These are phyloP conservation scores for Vitis hybrid DNA, from an alignment of 177 flowering plant genomes.

Conservation along the genomic window DNA sequence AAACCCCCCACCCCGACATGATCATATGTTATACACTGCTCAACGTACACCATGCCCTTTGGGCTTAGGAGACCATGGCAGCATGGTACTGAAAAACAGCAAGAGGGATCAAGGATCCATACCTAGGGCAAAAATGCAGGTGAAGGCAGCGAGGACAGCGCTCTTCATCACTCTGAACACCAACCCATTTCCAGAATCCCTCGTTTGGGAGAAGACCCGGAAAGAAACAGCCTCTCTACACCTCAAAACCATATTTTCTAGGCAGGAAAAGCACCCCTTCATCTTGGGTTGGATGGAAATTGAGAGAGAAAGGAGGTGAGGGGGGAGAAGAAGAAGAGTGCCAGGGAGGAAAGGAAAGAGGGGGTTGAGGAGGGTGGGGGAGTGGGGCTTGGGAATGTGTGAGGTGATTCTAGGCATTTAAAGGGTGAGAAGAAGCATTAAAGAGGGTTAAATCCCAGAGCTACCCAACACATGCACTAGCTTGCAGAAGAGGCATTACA, in stretches of 20 bases:
- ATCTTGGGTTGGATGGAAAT: background rate
- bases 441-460: background rate
- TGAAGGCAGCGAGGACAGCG: slow-evolving; percentile 22
- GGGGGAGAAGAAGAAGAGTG: background rate
- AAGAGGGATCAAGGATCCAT: background rate
- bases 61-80: no score
- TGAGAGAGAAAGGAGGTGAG: no score
- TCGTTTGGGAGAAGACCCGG: slow-evolving; percentile 17
- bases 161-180: slow-evolving; percentile 14
- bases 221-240: slow-evolving; percentile 12
- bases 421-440: background rate
- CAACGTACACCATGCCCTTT: background rate
- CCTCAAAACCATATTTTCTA: background rate
- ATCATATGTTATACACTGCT: background rate
- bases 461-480: background rate
- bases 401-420: background rate
- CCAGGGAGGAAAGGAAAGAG: background rate
- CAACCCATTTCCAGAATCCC: slow-evolving; percentile 16
- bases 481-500: background rate
- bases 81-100: background rate
- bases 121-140: slow-evolving; percentile 46
- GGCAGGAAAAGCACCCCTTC: slow-evolving; percentile 11
- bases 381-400: background rate
- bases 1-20: background rate
- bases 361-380: background rate